phyloP scores from a whole-genome alignment of 2,329 filamentous ascomycete genomes.

The Colletotrichum sp. region DNA sequence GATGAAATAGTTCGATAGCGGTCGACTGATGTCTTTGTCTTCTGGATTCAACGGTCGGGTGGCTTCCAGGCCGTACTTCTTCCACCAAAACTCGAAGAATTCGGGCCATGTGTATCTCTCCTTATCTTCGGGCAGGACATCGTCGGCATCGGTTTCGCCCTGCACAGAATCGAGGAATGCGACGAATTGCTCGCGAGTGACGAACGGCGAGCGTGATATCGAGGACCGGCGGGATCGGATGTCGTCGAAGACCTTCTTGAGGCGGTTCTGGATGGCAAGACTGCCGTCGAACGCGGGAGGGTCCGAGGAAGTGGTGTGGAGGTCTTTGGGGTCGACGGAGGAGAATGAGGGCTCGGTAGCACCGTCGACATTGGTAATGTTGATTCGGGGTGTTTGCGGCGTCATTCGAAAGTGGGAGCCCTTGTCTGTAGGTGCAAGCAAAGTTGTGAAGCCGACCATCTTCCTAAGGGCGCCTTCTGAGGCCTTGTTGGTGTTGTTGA shows the following conservation, averaged over 20 bases:
- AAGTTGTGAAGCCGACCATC: conserved; percentile 38
- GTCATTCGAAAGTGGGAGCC: conserved; percentile 30
- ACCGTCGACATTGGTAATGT: conserved; percentile 21
- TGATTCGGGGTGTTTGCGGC: conserved; percentile 17
- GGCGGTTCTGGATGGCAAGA: conserved; percentile 51
- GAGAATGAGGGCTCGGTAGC: conserved; percentile 13
- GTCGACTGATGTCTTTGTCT: conserved; percentile 65
- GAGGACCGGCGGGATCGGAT: conserved; percentile 39
- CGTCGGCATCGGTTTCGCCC: conserved; percentile 40
- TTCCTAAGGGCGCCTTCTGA: conserved; percentile 32
- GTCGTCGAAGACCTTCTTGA: conserved; percentile 52
- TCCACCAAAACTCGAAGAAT: conserved; percentile 56
- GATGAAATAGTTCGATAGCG: conserved; percentile 90
- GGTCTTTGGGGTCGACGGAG: conserved; percentile 12
- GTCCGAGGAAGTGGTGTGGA: background rate
- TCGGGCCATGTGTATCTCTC: conserved; percentile 51
- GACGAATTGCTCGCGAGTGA: conserved; percentile 44
- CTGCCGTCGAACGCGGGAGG: conserved; percentile 46
- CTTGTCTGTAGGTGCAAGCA: conserved; percentile 32
- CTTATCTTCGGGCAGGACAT: conserved; percentile 35
- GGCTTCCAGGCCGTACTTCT: conserved; percentile 48
- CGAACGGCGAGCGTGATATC: conserved; percentile 31
- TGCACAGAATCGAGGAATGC: conserved; percentile 57
- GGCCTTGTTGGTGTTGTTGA: conserved; percentile 38
- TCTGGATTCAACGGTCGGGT: conserved; percentile 43